A percentile compares a stretch with the other conserved stretches of the same genome.
phyloP scores from a whole-genome alignment of 2,329 filamentous ascomycete genomes.

The Fonsecaea monophora region DNA sequence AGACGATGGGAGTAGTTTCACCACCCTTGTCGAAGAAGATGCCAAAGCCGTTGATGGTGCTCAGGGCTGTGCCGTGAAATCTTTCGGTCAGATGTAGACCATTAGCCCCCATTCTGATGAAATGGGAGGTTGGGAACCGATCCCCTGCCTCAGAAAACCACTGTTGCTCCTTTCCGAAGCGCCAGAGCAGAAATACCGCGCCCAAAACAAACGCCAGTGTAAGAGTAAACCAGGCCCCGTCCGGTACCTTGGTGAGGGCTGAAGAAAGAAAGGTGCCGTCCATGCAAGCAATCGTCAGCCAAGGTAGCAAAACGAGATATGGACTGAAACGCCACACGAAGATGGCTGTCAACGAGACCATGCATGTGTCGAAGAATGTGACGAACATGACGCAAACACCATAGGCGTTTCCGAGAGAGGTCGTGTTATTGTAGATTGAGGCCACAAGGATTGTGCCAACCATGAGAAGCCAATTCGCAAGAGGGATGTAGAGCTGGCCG shows the following conservation, averaged over 20 bases:
- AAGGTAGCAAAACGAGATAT: constrained; percentile 66
- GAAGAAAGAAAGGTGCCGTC: constrained; percentile 75
- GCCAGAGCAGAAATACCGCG: constrained; percentile 73
- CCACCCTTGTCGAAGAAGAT: constrained; percentile 83
- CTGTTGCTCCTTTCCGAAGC: constrained; percentile 79
- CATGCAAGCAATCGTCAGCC: constrained; percentile 68
- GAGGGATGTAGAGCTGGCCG: constrained; percentile 77
- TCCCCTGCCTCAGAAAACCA: constrained; percentile 74
- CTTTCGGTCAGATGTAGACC: constrained; percentile 47
- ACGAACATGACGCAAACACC: constrained; percentile 82
- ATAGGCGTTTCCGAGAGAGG: constrained; percentile 74
- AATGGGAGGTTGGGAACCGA: constrained; percentile 58
- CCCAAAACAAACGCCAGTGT: constrained; percentile 68
- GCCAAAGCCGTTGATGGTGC: constrained; percentile 64
- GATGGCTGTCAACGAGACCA: constrained; percentile 74
- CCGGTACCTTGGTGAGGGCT: constrained; percentile 73
- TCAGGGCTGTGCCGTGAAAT: constrained; percentile 52
- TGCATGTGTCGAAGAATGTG: constrained; percentile 64
- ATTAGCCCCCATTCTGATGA: constrained; percentile 30
- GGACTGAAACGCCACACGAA: constrained; percentile 71
- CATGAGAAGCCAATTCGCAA: constrained; percentile 80
- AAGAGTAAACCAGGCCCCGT: constrained; percentile 80
- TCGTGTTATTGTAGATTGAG: constrained; percentile 73
- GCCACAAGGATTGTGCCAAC: constrained; percentile 76
- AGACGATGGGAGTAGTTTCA: constrained; percentile 67